Conservation (phyloP, 371 early-diverging fungal genomes). For the Mucor indicus region DNA sequence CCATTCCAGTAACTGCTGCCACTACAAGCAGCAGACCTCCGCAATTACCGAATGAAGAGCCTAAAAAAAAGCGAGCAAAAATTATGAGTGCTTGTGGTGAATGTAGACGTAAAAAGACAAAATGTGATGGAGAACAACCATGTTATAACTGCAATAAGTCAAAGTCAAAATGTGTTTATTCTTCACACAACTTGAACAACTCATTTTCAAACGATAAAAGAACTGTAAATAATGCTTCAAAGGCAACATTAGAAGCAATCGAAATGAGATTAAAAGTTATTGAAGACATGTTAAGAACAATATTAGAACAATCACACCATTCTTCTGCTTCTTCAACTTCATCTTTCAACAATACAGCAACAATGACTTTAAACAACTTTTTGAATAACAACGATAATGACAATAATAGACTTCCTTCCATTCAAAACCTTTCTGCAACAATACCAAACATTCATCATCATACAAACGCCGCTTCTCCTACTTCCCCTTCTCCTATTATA, state of each 20-base stretch:
- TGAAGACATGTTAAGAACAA: conserved; percentile 43
- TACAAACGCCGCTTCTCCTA: too few species aligned
- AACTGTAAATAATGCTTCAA: conserved; percentile 11
- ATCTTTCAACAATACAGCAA: conserved; percentile 14
- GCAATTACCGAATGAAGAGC: too few species aligned
- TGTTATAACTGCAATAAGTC: conserved; percentile 62
- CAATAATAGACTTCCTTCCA: conserved; percentile 29
- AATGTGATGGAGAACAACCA: conserved; percentile 61
- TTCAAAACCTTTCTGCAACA: conserved; percentile 38
- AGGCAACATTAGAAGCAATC: conserved; percentile 42
- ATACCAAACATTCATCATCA: too few species aligned
- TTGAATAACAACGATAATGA: conserved; percentile 16
- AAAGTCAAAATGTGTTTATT: conserved; percentile 42
- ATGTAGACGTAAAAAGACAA: conserved; percentile 61
- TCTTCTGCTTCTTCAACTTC: conserved; percentile 19
- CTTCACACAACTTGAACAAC: neutral
- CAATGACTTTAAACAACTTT: conserved; percentile 23
- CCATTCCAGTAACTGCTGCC: neutral
- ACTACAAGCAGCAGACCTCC: too few species aligned
- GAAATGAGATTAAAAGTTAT: conserved; percentile 44
- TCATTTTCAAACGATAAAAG: too few species aligned
- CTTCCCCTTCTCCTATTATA: too few species aligned
- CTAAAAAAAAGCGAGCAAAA: conserved; percentile 57
- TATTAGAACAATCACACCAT: too few species aligned
- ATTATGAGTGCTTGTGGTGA: conserved; percentile 63